phyloP scores from a whole-genome alignment of 139 green algal genomes.

The Diplosphaera chodatii region DNA sequence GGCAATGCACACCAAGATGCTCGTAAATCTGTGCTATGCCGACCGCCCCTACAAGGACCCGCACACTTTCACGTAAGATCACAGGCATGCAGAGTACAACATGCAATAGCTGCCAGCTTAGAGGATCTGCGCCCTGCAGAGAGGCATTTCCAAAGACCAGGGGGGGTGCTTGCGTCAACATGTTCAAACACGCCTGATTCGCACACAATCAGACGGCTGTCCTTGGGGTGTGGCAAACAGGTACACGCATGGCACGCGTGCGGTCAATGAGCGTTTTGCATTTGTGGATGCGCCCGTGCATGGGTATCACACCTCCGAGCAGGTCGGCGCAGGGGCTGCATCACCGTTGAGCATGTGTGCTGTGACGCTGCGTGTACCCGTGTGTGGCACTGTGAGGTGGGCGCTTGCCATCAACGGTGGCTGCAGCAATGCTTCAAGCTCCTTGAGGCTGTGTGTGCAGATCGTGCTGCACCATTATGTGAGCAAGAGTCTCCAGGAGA shows the following conservation, averaged over 20 bases:
- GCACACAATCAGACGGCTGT: no score
- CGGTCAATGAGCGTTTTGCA: background rate
- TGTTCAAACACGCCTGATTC: no score
- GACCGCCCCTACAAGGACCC: background rate
- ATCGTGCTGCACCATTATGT: constrained; percentile 47
- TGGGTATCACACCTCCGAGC: background rate
- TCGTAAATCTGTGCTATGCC: background rate
- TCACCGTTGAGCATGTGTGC: no score
- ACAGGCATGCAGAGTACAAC: no score
- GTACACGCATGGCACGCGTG: background rate
- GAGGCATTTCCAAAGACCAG: no score
- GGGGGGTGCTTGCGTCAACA: no score
- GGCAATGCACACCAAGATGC: background rate
- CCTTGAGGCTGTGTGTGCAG: background rate
- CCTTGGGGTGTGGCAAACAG: background rate
- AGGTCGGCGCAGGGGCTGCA: background rate
- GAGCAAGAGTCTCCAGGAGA: constrained; percentile 35
- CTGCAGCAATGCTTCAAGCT: no score
- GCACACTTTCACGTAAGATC: background rate
- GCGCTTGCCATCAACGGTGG: no score
- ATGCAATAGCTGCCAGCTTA: no score
- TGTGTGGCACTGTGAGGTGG: no score
- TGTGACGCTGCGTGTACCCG: no score
- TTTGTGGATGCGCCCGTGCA: background rate
- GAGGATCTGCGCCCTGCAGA: no score